Evolutionary conservation across 345 rosid genomes (phyloP).

Genomic region (Populus ilicifolia): DNA sequence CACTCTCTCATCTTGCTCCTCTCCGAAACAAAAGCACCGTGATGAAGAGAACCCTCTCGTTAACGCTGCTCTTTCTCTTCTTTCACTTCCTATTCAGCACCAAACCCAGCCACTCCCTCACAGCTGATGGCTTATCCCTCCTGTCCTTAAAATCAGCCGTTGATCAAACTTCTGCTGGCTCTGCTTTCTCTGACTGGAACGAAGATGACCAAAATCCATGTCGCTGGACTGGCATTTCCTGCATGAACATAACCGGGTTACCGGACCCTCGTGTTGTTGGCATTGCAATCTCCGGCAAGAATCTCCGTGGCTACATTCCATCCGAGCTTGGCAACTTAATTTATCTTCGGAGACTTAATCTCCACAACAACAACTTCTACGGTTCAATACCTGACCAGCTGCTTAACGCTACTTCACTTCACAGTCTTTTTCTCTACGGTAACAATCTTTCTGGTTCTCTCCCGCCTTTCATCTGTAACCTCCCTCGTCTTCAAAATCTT

Average conservation of each 20-base stretch:
- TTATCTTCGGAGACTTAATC: conserved; percentile 82
- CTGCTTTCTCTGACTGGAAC: conserved; percentile 82
- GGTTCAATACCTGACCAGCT: conserved; percentile 79
- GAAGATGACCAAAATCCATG: conserved; percentile 76
- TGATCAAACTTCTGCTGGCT: conserved; percentile 34
- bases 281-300: conserved; percentile 58
- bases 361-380: conserved; percentile 61
- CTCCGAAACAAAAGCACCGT: not conserved
- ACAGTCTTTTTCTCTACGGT: conserved; percentile 65
- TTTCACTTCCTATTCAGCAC: conserved; percentile 18
- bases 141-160: conserved; percentile 90
- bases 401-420: conserved; percentile 89
- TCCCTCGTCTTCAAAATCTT: conserved; percentile 77
- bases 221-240: conserved; percentile 80
- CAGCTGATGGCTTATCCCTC: conserved; percentile 86
- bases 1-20: not conserved
- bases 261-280: conserved; percentile 72
- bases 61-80: conserved; percentile 5
- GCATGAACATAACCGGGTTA: conserved; percentile 60
- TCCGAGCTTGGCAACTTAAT: conserved; percentile 78
- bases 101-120: conserved; percentile 36
- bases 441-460: conserved; percentile 80
- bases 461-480: conserved; percentile 71
- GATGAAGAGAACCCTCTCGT: conserved; percentile 15
- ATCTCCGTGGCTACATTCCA: conserved; percentile 82